These are phyloP conservation scores for Cystobasidium ongulense DNA, from an alignment of 768 basidiomycete genomes.

Conservation along the genomic window DNA sequence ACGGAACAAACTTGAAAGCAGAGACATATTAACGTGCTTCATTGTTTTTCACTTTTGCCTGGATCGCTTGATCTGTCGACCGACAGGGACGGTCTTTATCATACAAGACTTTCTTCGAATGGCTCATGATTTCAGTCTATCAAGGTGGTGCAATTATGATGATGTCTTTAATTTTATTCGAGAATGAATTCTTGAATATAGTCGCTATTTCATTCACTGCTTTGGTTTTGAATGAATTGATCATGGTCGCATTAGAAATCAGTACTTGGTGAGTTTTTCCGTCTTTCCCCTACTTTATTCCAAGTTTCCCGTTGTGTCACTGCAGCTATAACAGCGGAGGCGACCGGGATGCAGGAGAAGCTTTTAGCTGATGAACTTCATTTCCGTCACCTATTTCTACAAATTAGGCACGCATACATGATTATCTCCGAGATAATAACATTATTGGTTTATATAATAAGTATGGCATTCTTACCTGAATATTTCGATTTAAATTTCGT, in stretches of 20 bases:
- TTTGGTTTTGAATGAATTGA: slow-evolving; percentile 87
- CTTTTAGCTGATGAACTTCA: no score
- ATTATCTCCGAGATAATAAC: slow-evolving; percentile 82
- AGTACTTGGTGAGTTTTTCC: slow-evolving; percentile 71
- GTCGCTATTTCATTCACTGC: slow-evolving; percentile 98
- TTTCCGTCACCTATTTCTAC: slow-evolving; percentile 44
- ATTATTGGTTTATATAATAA: slow-evolving; percentile 74
- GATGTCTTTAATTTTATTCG: slow-evolving; percentile 87
- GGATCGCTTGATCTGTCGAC: slow-evolving; percentile 47
- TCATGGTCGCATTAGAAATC: slow-evolving; percentile 97
- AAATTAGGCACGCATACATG: slow-evolving; percentile 87
- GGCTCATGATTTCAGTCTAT: slow-evolving; percentile 95
- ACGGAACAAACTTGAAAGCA: not conserved
- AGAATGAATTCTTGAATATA: slow-evolving; percentile 94
- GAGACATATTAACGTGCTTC: not conserved
- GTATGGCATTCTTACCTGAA: slow-evolving; percentile 86
- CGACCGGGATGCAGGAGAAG: no score
- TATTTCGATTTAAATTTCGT: slow-evolving; percentile 97
- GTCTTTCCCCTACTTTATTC: not conserved
- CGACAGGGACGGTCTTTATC: slow-evolving; percentile 71
- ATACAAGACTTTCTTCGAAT: slow-evolving; percentile 96
- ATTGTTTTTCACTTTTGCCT: slow-evolving; percentile 1
- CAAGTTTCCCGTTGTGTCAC: not conserved
- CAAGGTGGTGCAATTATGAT: slow-evolving; percentile 99
- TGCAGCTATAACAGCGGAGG: no score